Percentiles rank a stretch among this genome's conserved stretches.
phyloP scores from a whole-genome alignment of 768 basidiomycete genomes.

The Sarcodon aspratus region DNA sequence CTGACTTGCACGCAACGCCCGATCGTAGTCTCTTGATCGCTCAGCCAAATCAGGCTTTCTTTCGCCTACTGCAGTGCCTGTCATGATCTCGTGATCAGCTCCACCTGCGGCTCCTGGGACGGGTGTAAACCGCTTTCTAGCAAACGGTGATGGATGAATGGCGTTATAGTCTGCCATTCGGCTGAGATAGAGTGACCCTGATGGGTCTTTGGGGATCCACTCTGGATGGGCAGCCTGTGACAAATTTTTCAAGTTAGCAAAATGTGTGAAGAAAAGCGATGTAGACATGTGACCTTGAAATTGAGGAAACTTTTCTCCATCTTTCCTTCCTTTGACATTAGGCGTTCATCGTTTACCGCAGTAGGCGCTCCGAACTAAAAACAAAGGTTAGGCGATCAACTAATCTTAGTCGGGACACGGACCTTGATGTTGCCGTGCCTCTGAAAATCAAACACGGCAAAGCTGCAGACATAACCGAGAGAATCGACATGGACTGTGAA shows the following conservation, averaged over 20 bases:
- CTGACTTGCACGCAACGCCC: slow-evolving; percentile 62
- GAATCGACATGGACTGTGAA: slow-evolving; percentile 96
- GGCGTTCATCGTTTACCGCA: slow-evolving; percentile 52
- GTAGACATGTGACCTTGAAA: slow-evolving; percentile 52
- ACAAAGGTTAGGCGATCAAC: background rate
- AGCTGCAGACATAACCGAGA: slow-evolving; percentile 93
- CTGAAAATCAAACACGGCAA: slow-evolving; percentile 97
- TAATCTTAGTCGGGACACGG: slow-evolving; percentile 9
- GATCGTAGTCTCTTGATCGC: slow-evolving; percentile 65
- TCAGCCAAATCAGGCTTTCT: slow-evolving; percentile 24
- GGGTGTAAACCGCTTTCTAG: slow-evolving; percentile 4
- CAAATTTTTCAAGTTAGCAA: background rate
- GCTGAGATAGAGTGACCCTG: slow-evolving; percentile 82
- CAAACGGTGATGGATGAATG: slow-evolving; percentile 16
- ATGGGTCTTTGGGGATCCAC: slow-evolving; percentile 88
- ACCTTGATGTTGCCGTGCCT: slow-evolving; percentile 89
- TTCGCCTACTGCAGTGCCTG: background rate
- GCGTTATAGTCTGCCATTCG: slow-evolving; percentile 66
- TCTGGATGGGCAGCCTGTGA: slow-evolving; percentile 81
- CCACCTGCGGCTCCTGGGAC: slow-evolving; percentile 6
- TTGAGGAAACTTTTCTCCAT: slow-evolving; percentile 98
- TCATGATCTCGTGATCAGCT: slow-evolving; percentile 6
- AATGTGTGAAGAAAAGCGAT: background rate
- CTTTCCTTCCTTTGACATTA: slow-evolving; percentile 87
- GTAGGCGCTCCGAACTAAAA: slow-evolving; percentile 77